Conservation (phyloP, 495 filamentous ascomycete genomes). For the Penicillium fimorum region DNA sequence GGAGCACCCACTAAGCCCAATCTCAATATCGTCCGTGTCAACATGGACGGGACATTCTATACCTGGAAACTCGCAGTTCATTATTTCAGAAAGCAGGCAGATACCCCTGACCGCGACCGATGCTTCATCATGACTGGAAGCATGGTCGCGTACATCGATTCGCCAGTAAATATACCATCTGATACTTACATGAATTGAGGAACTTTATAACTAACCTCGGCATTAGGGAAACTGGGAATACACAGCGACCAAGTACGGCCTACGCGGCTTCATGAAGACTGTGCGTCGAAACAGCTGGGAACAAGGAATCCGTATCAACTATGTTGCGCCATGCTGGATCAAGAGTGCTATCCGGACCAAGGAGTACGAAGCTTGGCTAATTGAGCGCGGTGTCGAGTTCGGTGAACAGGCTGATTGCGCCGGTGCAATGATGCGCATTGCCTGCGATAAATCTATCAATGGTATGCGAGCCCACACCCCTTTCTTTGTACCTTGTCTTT, state of each 20-base stretch:
- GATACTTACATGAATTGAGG: no score
- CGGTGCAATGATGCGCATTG: constrained; percentile 1
- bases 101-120: not conserved
- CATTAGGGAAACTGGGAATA: not conserved
- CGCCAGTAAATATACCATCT: not conserved
- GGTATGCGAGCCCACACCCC: not conserved
- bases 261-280: not conserved
- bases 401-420: not conserved
- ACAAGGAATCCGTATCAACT: constrained; percentile 1
- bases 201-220: not conserved
- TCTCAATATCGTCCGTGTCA: constrained; percentile 3
- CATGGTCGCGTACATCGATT: constrained; percentile 1
- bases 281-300: constrained; percentile 1
- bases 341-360: not conserved
- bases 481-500: not conserved
- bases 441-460: not conserved
- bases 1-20: not conserved
- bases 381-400: not conserved
- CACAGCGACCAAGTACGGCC: not conserved
- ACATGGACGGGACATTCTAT: constrained; percentile 2
- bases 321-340: not conserved
- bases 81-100: not conserved
- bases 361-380: not conserved
- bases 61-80: constrained; percentile 2
- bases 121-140: constrained; percentile 5